Percentiles rank a stretch among this genome's conserved stretches.
These are phyloP conservation scores for Xylariales sp. DNA, from an alignment of 2,329 filamentous ascomycete species.

Conservation along the genomic window DNA sequence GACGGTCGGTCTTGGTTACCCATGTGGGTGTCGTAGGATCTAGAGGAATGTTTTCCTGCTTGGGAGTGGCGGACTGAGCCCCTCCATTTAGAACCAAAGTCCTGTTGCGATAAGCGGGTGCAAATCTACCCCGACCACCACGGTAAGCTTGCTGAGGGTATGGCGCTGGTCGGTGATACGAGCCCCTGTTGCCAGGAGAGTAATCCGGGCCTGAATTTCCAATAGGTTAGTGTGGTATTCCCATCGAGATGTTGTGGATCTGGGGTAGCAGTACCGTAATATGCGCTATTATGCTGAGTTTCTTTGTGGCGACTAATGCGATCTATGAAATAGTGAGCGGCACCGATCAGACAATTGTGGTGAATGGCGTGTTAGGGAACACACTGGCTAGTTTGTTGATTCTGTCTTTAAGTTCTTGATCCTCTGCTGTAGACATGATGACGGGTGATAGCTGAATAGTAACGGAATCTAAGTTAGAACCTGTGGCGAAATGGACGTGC, in stretches of 20 bases:
- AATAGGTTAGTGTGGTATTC: slow-evolving; percentile 16
- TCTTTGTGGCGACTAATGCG: slow-evolving; percentile 82
- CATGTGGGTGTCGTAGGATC: slow-evolving; percentile 62
- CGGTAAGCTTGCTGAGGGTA: slow-evolving; percentile 46
- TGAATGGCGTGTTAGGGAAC: slow-evolving; percentile 36
- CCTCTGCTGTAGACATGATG: slow-evolving; percentile 53
- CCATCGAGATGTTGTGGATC: neutral
- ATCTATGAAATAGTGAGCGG: slow-evolving; percentile 60
- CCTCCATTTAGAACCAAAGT: slow-evolving; percentile 50
- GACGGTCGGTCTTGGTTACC: slow-evolving; percentile 79
- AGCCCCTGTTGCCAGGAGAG: slow-evolving; percentile 34
- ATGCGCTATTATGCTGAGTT: slow-evolving; percentile 65
- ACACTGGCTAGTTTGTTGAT: slow-evolving; percentile 65
- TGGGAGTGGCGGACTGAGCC: slow-evolving; percentile 42
- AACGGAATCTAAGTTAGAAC: slow-evolving; percentile 35
- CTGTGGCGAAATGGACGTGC: slow-evolving; percentile 3
- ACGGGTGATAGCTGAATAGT: slow-evolving; percentile 32
- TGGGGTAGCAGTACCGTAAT: slow-evolving; percentile 41
- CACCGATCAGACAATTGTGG: neutral
- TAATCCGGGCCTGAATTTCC: slow-evolving; percentile 36
- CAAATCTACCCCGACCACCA: slow-evolving; percentile 43
- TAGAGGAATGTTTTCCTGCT: slow-evolving; percentile 48
- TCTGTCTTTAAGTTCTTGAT: slow-evolving; percentile 64
- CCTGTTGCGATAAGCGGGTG: slow-evolving; percentile 48
- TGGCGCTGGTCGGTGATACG: slow-evolving; percentile 45